phyloP scores from a whole-genome alignment of 345 rosid genomes.

The Hibiscus trionum region DNA sequence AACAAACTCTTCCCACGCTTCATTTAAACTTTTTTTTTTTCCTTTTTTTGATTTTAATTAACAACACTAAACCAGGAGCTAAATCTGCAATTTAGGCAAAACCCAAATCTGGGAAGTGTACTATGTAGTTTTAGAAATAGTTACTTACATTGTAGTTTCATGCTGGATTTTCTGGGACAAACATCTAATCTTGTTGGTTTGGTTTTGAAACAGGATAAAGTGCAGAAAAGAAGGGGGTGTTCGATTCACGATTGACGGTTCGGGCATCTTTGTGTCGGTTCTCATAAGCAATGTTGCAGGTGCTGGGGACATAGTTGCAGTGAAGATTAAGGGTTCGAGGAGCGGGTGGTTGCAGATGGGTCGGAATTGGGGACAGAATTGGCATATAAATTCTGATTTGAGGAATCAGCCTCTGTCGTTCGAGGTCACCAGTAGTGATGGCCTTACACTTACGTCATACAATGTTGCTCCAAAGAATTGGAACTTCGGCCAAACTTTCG shows the following conservation, averaged over 20 bases:
- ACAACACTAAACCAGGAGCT: background rate
- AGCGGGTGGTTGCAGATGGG: constrained; percentile 99
- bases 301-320: constrained; percentile 68
- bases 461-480: constrained; percentile 79
- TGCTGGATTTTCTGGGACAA: background rate
- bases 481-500: constrained; percentile 82
- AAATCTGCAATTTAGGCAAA: background rate
- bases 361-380: constrained; percentile 98
- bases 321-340: constrained; percentile 84
- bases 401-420: constrained; percentile 84
- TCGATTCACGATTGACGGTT: constrained; percentile 61
- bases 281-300: constrained; percentile 85
- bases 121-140: background rate
- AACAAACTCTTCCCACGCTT: background rate
- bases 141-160: background rate
- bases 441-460: constrained; percentile 61
- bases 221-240: constrained; percentile 67
- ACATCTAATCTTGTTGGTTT: background rate
- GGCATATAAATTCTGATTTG: constrained; percentile 91
- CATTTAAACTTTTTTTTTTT: background rate
- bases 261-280: constrained; percentile 73
- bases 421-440: constrained; percentile 69
- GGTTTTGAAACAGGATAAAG: background rate
- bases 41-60: background rate
- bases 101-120: background rate